Conservation (phyloP, 768 basidiomycete species). For the Phallus indusiatus region DNA sequence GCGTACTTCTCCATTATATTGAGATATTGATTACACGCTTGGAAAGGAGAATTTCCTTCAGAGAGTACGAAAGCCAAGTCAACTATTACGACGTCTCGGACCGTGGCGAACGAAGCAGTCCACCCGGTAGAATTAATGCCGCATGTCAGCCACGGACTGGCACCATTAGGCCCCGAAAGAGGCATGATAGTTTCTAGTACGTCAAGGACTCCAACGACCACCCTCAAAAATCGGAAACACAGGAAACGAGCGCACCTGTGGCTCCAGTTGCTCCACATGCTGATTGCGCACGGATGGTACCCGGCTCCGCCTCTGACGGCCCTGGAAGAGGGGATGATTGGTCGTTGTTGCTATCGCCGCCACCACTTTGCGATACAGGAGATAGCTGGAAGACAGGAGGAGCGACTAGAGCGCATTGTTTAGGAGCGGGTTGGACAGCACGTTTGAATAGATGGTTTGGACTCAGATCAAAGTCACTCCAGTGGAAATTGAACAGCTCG, state of each 20-base stretch:
- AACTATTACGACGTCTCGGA: constrained; percentile 41
- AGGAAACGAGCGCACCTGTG: constrained; percentile 4
- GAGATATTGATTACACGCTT: constrained; percentile 42
- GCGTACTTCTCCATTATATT: constrained; percentile 50
- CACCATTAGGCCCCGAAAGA: constrained; percentile 22
- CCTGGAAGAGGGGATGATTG: constrained; percentile 8
- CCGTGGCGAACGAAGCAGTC: constrained; percentile 54
- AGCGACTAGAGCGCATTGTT: constrained; percentile 5
- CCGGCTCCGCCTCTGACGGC: constrained; percentile 1
- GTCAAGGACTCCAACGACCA: neutral
- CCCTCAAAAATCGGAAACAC: neutral
- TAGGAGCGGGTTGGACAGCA: neutral
- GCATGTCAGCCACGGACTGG: constrained; percentile 66
- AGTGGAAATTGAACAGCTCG: neutral
- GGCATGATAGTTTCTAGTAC: constrained; percentile 3
- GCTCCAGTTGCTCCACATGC: constrained; percentile 10
- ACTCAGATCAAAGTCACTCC: neutral
- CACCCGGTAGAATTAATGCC: constrained; percentile 56
- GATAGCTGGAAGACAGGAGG: neutral
- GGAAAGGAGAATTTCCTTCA: constrained; percentile 43
- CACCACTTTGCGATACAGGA: neutral
- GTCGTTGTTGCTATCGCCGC: neutral
- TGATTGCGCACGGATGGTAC: constrained; percentile 5
- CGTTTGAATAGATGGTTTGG: neutral
- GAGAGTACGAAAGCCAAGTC: constrained; percentile 40